Percentiles rank a stretch among this genome's conserved stretches.
Evolutionary conservation across 2,329 filamentous ascomycete genomes (phyloP).

Genomic region (Xylaria sp.): DNA sequence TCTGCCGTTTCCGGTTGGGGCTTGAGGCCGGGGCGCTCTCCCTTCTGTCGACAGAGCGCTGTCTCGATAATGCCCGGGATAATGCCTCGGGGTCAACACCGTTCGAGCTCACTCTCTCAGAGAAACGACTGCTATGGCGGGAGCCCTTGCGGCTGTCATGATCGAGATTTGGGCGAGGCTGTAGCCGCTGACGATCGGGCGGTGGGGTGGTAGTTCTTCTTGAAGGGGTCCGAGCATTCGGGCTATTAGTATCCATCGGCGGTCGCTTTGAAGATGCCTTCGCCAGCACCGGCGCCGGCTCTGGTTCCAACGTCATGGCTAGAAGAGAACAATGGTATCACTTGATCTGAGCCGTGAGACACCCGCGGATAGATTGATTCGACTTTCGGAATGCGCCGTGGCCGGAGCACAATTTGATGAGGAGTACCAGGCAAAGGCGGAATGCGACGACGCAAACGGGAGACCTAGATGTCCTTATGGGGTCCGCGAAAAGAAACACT

Average conservation of each 20-base stretch:
- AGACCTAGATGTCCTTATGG: conserved; percentile 1
- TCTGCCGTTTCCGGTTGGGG: conserved; percentile 54
- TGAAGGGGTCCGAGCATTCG: conserved; percentile 33
- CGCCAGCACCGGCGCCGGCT: conserved; percentile 25
- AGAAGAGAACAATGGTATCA: conserved; percentile 1
- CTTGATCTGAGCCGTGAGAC: neutral
- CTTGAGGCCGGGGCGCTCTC: conserved; percentile 50
- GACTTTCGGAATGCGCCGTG: conserved; percentile 12
- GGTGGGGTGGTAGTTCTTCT: conserved; percentile 43
- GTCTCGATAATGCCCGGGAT: conserved; percentile 47
- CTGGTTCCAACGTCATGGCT: conserved; percentile 35
- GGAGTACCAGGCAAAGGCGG: conserved; percentile 1
- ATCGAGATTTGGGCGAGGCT: conserved; percentile 39
- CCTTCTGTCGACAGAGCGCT: conserved; percentile 46
- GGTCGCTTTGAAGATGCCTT: conserved; percentile 30
- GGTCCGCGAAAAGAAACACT: conserved; percentile 12
- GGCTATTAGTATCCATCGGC: conserved; percentile 33
- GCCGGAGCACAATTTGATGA: neutral
- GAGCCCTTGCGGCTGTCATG: conserved; percentile 31
- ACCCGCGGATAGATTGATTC: conserved; percentile 1
- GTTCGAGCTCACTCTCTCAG: conserved; percentile 34
- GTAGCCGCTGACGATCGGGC: conserved; percentile 40
- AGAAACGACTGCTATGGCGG: conserved; percentile 34
- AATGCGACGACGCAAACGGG: conserved; percentile 17
- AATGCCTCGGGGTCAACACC: conserved; percentile 46